Conservation (phyloP, 1,284 basidiomycete genomes). For the Clitocybe nebularis region DNA sequence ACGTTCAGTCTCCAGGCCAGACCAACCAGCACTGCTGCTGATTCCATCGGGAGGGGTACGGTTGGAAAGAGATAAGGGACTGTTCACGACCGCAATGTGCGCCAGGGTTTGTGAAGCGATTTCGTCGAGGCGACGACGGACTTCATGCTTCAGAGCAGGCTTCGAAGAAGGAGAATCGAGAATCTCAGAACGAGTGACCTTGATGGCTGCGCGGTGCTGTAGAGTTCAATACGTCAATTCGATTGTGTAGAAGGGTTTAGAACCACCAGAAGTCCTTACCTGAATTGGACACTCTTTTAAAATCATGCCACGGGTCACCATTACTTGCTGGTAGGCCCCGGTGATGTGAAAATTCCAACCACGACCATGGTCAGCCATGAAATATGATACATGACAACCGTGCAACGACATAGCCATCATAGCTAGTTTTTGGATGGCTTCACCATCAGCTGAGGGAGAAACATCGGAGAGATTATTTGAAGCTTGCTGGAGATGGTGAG, state of each 20-base stretch:
- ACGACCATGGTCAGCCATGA: constrained; percentile 65
- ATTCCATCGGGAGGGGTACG: constrained; percentile 75
- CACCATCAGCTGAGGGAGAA: constrained; percentile 49
- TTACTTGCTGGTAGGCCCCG: constrained; percentile 90
- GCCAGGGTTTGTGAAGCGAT: constrained; percentile 87
- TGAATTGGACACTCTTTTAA: constrained; percentile 87
- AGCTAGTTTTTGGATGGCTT: constrained; percentile 78
- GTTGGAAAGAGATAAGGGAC: constrained; percentile 65
- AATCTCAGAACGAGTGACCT: constrained; percentile 89
- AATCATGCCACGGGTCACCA: constrained; percentile 85
- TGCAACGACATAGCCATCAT: constrained; percentile 79
- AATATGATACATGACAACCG: constrained; percentile 79
- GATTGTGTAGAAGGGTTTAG: constrained; percentile 13
- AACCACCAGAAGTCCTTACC: constrained; percentile 36
- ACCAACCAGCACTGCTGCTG: constrained; percentile 71
- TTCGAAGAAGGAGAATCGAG: constrained; percentile 81
- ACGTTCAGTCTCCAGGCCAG: constrained; percentile 89
- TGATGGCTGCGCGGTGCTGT: constrained; percentile 82
- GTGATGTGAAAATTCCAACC: constrained; percentile 90
- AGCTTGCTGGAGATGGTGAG: constrained; percentile 39
- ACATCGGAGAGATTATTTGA: constrained; percentile 41
- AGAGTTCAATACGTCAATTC: constrained; percentile 13
- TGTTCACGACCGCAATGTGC: constrained; percentile 87
- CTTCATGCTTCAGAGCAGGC: constrained; percentile 84
- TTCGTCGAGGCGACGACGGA: constrained; percentile 85